A percentile compares a stretch with the other conserved stretches of the same genome.
Evolutionary conservation across 2,329 filamentous ascomycete genomes (phyloP).

Genomic region (Alternaria brassicicola): DNA sequence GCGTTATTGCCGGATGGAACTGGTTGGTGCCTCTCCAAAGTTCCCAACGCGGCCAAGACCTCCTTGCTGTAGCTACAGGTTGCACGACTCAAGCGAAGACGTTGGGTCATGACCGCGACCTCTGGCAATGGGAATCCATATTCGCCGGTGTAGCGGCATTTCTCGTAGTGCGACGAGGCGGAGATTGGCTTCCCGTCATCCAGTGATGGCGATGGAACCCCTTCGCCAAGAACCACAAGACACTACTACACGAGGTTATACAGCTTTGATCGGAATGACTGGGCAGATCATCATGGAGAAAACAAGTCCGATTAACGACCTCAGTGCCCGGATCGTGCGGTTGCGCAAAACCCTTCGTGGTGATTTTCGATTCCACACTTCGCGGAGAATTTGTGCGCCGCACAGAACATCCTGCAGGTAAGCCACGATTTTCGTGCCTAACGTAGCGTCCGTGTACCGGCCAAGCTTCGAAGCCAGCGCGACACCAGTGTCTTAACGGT

Average conservation of each 20-base stretch:
- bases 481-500: slow-evolving; percentile 3
- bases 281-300: not conserved
- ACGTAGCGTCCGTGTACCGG: not conserved
- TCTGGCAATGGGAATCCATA: not conserved
- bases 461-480: not conserved
- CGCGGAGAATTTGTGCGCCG: slow-evolving; percentile 1
- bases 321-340: not conserved
- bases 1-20: not conserved
- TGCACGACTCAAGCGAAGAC: slow-evolving; percentile 2
- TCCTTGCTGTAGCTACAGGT: slow-evolving; percentile 4
- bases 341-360: not conserved
- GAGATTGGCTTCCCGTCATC: not conserved
- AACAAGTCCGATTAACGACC: not conserved
- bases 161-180: not conserved
- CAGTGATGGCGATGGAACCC: not conserved
- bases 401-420: slow-evolving; percentile 1
- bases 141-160: not conserved
- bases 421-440: slow-evolving; percentile 7
- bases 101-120: not conserved
- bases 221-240: not conserved
- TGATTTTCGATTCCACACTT: not conserved
- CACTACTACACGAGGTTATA: not conserved
- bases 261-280: not conserved
- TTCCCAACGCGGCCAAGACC: not conserved
- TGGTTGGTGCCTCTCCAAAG: not conserved